Conservation (phyloP, 192 early-diverging fungal genomes). For the Gaertneriomyces sp. region DNA sequence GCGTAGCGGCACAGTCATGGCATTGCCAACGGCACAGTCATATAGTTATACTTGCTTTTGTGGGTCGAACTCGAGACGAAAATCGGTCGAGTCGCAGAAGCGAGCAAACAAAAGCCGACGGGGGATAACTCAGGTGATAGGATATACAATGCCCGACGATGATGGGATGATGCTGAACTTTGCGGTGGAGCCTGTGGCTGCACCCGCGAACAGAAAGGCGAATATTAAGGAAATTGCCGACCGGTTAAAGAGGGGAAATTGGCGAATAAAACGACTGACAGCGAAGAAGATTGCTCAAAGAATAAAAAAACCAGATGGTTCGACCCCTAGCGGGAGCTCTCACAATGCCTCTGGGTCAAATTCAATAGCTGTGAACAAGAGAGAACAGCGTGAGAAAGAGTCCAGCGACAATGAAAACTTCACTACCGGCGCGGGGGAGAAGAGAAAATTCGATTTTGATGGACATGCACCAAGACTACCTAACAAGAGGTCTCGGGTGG, state of each 20-base stretch:
- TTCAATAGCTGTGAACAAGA: no score
- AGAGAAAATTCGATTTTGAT: neutral
- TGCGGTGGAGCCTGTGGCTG: constrained; percentile 26
- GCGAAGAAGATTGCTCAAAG: constrained; percentile 36
- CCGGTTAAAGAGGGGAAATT: constrained; percentile 10
- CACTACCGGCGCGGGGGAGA: neutral
- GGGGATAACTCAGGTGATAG: constrained; percentile 29
- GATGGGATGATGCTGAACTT: constrained; percentile 72
- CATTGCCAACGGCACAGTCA: no score
- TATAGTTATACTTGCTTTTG: no score
- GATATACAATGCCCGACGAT: constrained; percentile 38
- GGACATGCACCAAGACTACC: neutral
- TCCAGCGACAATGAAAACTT: constrained; percentile 4
- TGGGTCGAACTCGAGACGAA: no score
- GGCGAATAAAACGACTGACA: constrained; percentile 9
- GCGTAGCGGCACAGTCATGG: no score
- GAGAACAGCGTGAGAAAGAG: neutral
- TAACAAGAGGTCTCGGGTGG: neutral
- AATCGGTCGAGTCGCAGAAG: no score
- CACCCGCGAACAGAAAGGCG: neutral
- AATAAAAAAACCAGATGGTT: constrained; percentile 25
- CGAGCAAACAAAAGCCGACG: no score
- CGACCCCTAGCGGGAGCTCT: neutral
- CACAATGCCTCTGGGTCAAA: no score
- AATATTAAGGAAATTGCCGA: constrained; percentile 5